Percentiles rank a stretch among this genome's conserved stretches.
Conservation (phyloP, 805 yeast genomes). For the Komagataella populi region DNA sequence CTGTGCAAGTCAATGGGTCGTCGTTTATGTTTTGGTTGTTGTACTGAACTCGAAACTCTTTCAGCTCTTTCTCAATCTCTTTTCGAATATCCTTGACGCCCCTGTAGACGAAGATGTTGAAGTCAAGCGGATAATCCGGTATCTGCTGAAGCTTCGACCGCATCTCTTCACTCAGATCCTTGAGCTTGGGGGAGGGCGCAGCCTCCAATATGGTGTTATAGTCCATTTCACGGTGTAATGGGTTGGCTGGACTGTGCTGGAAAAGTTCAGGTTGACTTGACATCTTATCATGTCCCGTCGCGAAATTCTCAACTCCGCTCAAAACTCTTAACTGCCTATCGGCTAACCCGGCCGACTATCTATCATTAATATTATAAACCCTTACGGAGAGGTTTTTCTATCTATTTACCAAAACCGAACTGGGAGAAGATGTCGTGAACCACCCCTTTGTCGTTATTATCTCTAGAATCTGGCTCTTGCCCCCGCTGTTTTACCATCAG, state of each 20-base stretch:
- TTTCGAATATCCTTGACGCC: conserved; percentile 14
- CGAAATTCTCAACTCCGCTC: neutral
- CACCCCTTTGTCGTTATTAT: neutral
- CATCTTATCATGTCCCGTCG: neutral
- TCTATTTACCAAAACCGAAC: conserved; percentile 1
- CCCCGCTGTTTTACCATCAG: conserved; percentile 12
- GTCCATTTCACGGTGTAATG: neutral
- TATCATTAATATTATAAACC: neutral
- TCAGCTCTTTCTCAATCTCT: conserved; percentile 9
- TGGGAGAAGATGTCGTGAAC: conserved; percentile 1
- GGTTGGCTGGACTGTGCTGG: neutral
- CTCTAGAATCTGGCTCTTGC: neutral
- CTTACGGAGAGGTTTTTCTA: neutral
- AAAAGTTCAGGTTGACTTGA: neutral
- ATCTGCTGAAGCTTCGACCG: conserved; percentile 8
- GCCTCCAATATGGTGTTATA: neutral
- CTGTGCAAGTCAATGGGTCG: neutral
- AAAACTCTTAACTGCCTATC: neutral
- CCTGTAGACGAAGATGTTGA: conserved; percentile 20
- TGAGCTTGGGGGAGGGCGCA: neutral
- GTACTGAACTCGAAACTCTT: conserved; percentile 9
- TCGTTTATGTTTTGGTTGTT: conserved; percentile 4
- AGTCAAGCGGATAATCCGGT: conserved; percentile 23
- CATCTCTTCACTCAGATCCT: neutral
- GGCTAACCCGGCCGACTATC: neutral